These are phyloP conservation scores for Citrus mangshanensis DNA, from an alignment of 345 rosid species.

Conservation along the genomic window DNA sequence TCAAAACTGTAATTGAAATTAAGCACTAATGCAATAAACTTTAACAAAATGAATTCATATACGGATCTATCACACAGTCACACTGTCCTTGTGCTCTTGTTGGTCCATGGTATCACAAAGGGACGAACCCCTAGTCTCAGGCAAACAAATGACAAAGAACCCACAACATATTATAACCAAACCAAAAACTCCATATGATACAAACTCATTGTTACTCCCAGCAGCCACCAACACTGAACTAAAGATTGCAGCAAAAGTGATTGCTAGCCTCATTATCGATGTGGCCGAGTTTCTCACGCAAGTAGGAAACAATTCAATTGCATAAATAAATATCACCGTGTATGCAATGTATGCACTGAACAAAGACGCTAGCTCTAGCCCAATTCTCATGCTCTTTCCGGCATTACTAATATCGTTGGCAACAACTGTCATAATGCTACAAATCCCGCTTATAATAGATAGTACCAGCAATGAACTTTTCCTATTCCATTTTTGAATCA, in stretches of 20 bases:
- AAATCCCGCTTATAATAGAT: slow-evolving; percentile 26
- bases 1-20: too few species aligned
- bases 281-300: slow-evolving; percentile 42
- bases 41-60: too few species aligned
- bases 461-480: slow-evolving; percentile 32
- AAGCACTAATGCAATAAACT: too few species aligned
- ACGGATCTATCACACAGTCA: not conserved
- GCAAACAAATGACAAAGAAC: slow-evolving; percentile 27
- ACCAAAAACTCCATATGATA: slow-evolving; percentile 33
- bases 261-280: slow-evolving; percentile 40
- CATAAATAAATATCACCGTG: slow-evolving; percentile 1
- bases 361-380: slow-evolving; percentile 44
- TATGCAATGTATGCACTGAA: slow-evolving; percentile 27
- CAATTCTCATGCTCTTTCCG: slow-evolving; percentile 19
- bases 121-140: slow-evolving; percentile 31
- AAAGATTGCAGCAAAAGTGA: slow-evolving; percentile 18
- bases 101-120: slow-evolving; percentile 40
- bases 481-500: slow-evolving; percentile 31
- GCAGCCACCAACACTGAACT: slow-evolving; percentile 12
- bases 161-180: slow-evolving; percentile 19
- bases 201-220: slow-evolving; percentile 19
- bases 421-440: slow-evolving; percentile 28
- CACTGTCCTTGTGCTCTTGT: slow-evolving; percentile 25
- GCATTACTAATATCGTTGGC: not conserved
- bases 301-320: slow-evolving; percentile 44